A percentile compares a stretch with the other conserved stretches of the same genome.
Evolutionary conservation across 495 filamentous ascomycete genomes (phyloP).

Genomic region (Penicillium nucicola): DNA sequence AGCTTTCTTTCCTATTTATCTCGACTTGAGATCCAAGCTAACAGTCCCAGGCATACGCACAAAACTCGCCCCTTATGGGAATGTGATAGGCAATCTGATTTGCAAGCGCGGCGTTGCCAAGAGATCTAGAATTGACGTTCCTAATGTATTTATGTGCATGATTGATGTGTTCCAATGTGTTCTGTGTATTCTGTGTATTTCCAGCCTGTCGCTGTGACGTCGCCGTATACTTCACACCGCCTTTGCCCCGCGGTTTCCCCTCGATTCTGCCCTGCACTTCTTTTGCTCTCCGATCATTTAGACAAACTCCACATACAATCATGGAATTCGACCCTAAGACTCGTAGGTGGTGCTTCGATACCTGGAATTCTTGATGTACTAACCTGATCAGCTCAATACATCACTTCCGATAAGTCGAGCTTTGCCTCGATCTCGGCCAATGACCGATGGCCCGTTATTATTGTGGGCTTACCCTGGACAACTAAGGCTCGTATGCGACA

Average conservation of each 20-base stretch:
- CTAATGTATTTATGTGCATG: conserved; percentile 9
- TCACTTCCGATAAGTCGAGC: conserved; percentile 76
- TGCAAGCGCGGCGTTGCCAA: conserved; percentile 23
- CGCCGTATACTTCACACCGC: conserved; percentile 2
- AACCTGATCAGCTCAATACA: conserved; percentile 62
- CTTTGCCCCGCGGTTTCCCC: conserved; percentile 5
- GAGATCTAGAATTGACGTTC: conserved; percentile 12
- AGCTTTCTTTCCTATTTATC: conserved; percentile 25
- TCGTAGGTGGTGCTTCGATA: conserved; percentile 37
- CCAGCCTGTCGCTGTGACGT: conserved; percentile 1
- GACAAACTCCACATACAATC: conserved; percentile 1
- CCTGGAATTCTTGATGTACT: too few species aligned
- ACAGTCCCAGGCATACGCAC: conserved; percentile 67
- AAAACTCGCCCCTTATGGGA: conserved; percentile 72
- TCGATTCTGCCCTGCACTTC: conserved; percentile 5
- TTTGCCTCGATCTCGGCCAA: conserved; percentile 81
- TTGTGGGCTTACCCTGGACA: conserved; percentile 51
- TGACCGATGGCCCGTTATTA: conserved; percentile 89
- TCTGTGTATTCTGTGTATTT: neutral
- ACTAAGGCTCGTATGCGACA: neutral
- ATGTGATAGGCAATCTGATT: conserved; percentile 41
- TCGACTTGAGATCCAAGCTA: conserved; percentile 16
- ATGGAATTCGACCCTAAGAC: conserved; percentile 66
- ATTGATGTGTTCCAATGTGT: neutral
- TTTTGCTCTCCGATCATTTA: neutral